These are phyloP conservation scores for Toxicodendron radicans DNA, from an alignment of 345 rosid genomes.

Conservation along the genomic window DNA sequence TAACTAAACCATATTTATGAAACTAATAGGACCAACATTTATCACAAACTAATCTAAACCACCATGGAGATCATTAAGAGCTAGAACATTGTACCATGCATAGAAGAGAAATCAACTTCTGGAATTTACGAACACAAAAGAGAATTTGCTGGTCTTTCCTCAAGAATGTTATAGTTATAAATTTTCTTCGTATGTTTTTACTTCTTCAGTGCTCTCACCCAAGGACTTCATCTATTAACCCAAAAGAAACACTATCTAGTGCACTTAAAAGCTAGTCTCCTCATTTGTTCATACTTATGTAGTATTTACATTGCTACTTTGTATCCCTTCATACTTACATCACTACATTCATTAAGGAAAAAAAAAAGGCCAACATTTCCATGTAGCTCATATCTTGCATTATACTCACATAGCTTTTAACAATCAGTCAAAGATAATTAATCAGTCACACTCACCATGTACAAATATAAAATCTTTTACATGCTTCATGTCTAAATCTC, in stretches of 20 bases:
- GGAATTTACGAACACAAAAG: neutral
- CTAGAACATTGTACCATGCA: neutral
- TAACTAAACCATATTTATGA: neutral
- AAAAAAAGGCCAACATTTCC: neutral
- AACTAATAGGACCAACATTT: neutral
- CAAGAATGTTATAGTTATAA: neutral
- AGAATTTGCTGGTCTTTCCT: neutral
- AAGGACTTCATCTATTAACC: neutral
- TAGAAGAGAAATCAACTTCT: neutral
- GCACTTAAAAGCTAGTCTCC: neutral
- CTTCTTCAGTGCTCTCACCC: neutral
- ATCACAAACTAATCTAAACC: neutral
- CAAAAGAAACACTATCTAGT: neutral
- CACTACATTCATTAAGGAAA: neutral
- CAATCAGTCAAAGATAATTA: constrained; percentile 4
- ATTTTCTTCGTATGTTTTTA: neutral
- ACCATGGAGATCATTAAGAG: neutral
- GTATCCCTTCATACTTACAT: neutral
- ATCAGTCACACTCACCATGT: constrained; percentile 58
- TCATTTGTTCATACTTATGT: neutral
- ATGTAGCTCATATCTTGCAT: neutral
- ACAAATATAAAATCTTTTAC: constrained; percentile 91
- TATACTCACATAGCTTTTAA: constrained; percentile 5
- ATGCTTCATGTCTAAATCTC: constrained; percentile 89
- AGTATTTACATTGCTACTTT: neutral